These are phyloP conservation scores for Spergularia bocconei DNA, from an alignment of 148 eudicot genomes.

Conservation along the genomic window DNA sequence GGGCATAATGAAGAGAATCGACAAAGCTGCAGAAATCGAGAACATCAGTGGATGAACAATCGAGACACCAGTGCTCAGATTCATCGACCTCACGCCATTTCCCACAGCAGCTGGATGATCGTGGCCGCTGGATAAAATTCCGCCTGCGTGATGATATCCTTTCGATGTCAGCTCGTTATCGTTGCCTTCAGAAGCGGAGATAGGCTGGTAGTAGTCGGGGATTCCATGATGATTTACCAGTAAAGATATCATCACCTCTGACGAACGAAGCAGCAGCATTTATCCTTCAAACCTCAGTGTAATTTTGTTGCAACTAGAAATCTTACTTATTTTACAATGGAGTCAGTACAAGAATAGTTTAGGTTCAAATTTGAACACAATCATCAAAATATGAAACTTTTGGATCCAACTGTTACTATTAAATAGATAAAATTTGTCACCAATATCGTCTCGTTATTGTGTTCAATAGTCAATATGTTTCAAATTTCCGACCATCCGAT, in stretches of 20 bases:
- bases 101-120: constrained; percentile 25
- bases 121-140: constrained; percentile 45
- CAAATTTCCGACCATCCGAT: too few species aligned
- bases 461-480: too few species aligned
- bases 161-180: constrained; percentile 22
- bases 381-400: too few species aligned
- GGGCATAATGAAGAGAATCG: constrained; percentile 86
- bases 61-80: constrained; percentile 31
- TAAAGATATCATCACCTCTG: constrained; percentile 16
- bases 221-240: constrained; percentile 41
- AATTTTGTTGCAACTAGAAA: too few species aligned
- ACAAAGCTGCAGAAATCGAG: constrained; percentile 68
- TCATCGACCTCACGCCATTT: constrained; percentile 41
- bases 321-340: too few species aligned
- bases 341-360: too few species aligned
- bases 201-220: constrained; percentile 61
- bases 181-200: constrained; percentile 32
- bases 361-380: too few species aligned
- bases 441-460: too few species aligned
- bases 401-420: too few species aligned
- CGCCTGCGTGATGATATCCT: constrained; percentile 1
- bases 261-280: constrained; percentile 33
- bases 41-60: constrained; percentile 60
- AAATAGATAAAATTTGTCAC: too few species aligned
- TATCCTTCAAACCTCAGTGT: constrained; percentile 20